phyloP scores from a whole-genome alignment of 495 filamentous ascomycete species.

The Penicillium alfredii region DNA sequence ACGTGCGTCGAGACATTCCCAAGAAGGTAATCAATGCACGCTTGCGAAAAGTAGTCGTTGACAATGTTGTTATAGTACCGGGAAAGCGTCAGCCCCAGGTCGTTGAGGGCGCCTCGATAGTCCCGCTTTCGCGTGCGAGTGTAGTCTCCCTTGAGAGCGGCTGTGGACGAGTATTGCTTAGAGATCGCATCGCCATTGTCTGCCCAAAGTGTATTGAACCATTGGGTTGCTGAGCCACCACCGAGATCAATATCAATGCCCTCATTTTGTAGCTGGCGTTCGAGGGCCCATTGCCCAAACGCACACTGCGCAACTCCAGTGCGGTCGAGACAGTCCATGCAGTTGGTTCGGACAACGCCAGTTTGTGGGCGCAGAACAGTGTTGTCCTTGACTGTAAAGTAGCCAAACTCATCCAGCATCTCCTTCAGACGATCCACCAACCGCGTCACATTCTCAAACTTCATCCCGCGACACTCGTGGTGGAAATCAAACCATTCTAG shows the following conservation, averaged over 20 bases:
- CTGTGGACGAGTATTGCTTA: constrained; percentile 74
- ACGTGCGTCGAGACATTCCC: constrained; percentile 77
- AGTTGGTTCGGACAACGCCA: constrained; percentile 83
- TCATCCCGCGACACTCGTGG: constrained; percentile 85
- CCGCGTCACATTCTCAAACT: constrained; percentile 83
- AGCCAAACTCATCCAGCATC: constrained; percentile 59
- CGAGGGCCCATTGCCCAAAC: constrained; percentile 68
- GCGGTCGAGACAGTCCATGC: constrained; percentile 95
- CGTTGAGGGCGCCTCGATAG: constrained; percentile 87
- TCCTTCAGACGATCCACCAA: constrained; percentile 64
- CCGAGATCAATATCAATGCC: constrained; percentile 65
- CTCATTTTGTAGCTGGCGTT: constrained; percentile 67
- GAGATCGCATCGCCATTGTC: constrained; percentile 73
- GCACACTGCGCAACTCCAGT: constrained; percentile 93
- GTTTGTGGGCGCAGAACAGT: constrained; percentile 51
- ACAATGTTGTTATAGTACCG: constrained; percentile 70
- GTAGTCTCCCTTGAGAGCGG: constrained; percentile 91
- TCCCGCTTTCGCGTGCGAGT: constrained; percentile 86
- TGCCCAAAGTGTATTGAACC: constrained; percentile 95
- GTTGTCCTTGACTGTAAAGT: constrained; percentile 51
- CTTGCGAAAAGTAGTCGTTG: constrained; percentile 93
- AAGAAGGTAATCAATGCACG: constrained; percentile 88
- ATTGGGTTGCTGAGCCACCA: constrained; percentile 64
- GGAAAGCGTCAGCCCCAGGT: constrained; percentile 81
- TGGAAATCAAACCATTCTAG: constrained; percentile 99